A percentile compares a stretch with the other conserved stretches of the same genome.
phyloP scores from a whole-genome alignment of 495 filamentous ascomycete species.

The Pseudotulostoma volvatum region DNA sequence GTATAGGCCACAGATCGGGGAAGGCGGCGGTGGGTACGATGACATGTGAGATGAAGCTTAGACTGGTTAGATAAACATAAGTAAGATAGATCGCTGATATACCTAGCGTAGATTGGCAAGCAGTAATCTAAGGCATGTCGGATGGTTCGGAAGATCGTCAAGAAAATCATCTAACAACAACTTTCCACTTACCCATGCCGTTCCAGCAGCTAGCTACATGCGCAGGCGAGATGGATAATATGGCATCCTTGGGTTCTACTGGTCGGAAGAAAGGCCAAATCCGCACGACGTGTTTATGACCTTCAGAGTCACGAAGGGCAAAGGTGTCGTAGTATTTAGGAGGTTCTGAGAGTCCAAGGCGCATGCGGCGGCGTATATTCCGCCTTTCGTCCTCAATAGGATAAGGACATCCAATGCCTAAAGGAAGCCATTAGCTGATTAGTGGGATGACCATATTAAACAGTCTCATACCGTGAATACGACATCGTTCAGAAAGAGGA shows the following conservation, averaged over 20 bases:
- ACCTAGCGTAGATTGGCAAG: too few relatives aligned
- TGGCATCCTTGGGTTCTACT: constrained; percentile 37
- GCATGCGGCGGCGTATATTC: constrained; percentile 66
- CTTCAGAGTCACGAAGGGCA: constrained; percentile 55
- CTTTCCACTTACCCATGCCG: constrained; percentile 47
- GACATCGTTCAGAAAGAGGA: constrained; percentile 64
- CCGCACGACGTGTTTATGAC: constrained; percentile 42
- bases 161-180: too few relatives aligned
- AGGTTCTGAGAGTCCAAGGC: constrained; percentile 59
- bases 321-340: constrained; percentile 72
- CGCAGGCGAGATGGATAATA: constrained; percentile 38
- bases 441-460: background rate
- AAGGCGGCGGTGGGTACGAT: constrained; percentile 1
- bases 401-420: constrained; percentile 40
- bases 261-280: constrained; percentile 70
- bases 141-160: too few relatives aligned
- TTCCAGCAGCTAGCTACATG: constrained; percentile 75
- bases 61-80: too few relatives aligned
- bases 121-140: too few relatives aligned
- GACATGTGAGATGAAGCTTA: background rate
- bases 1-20: constrained; percentile 4
- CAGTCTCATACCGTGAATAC: constrained; percentile 43
- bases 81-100: too few relatives aligned
- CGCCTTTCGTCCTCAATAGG: constrained; percentile 56
- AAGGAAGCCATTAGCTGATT: background rate